Conservation (phyloP, 1,284 basidiomycete genomes). For the Gymnopus androsaceus region DNA sequence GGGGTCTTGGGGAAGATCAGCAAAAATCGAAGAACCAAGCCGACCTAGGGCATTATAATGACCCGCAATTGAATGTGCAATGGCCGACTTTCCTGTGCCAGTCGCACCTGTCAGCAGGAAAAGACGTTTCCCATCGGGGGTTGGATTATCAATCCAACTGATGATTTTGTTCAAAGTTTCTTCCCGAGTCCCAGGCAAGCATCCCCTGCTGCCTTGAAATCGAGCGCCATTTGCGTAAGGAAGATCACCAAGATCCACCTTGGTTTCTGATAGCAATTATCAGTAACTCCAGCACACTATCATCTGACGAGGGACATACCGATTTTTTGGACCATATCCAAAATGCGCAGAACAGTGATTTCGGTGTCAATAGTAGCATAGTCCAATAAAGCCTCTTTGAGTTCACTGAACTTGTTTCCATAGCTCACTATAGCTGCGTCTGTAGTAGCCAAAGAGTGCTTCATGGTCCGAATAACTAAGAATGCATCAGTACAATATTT, state of each 20-base stretch:
- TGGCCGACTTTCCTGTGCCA: slow-evolving; percentile 24
- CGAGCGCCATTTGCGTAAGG: neutral
- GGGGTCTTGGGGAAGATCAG: slow-evolving; percentile 8
- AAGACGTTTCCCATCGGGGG: neutral
- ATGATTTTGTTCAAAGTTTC: neutral
- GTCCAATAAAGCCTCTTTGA: neutral
- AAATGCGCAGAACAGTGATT: neutral
- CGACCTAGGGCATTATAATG: slow-evolving; percentile 12
- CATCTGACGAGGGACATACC: neutral
- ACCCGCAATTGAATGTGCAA: slow-evolving; percentile 25
- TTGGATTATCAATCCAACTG: neutral
- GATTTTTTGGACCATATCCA: neutral
- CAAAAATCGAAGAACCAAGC: slow-evolving; percentile 23
- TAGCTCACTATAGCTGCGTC: neutral
- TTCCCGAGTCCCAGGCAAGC: neutral
- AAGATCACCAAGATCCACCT: neutral
- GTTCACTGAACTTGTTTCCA: neutral
- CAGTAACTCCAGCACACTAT: neutral
- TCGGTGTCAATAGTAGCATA: neutral
- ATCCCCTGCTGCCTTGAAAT: neutral
- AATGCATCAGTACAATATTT: neutral
- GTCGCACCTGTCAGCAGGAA: slow-evolving; percentile 22
- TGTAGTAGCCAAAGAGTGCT: neutral
- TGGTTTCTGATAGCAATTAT: neutral
- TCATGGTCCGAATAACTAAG: neutral